Conservation (phyloP, 805 yeast genomes). For the Hanseniaspora vineae region DNA sequence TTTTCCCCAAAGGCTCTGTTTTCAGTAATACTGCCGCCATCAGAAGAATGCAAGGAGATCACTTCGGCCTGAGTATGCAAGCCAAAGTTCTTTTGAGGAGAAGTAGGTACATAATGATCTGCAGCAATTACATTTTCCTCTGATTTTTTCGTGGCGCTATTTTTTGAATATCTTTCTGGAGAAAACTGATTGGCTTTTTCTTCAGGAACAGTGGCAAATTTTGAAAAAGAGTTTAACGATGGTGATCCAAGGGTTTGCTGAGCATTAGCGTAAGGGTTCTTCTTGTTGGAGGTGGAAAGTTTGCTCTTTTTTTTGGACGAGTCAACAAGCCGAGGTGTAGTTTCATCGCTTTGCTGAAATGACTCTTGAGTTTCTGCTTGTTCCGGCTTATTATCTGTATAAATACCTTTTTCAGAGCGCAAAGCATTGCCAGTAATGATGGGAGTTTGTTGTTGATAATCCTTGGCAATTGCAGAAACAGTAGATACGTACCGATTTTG, state of each 20-base stretch:
- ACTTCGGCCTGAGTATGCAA: not conserved
- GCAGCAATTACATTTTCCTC: not conserved
- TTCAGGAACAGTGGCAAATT: not conserved
- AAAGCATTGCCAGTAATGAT: too few relatives aligned
- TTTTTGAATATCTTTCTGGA: not conserved
- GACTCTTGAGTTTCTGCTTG: too few relatives aligned
- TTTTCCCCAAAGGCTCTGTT: not conserved
- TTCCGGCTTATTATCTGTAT: too few relatives aligned
- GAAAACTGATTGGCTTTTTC: not conserved
- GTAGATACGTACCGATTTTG: not conserved
- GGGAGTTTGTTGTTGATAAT: not conserved
- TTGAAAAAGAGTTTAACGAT: not conserved
- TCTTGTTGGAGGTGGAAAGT: too few relatives aligned
- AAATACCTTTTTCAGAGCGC: too few relatives aligned
- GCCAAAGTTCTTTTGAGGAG: not conserved
- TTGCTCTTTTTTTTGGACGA: too few relatives aligned
- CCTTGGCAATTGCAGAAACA: not conserved
- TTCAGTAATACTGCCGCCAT: not conserved
- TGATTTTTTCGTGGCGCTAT: not conserved
- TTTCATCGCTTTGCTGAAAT: too few relatives aligned
- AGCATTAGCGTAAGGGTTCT: too few relatives aligned
- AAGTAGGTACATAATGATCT: too few relatives aligned
- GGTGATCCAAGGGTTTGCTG: not conserved
- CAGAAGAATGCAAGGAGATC: not conserved
- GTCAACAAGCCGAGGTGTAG: too few relatives aligned